Evolutionary conservation across 345 rosid species (phyloP).

Genomic region (Boechera divaricarpa): DNA sequence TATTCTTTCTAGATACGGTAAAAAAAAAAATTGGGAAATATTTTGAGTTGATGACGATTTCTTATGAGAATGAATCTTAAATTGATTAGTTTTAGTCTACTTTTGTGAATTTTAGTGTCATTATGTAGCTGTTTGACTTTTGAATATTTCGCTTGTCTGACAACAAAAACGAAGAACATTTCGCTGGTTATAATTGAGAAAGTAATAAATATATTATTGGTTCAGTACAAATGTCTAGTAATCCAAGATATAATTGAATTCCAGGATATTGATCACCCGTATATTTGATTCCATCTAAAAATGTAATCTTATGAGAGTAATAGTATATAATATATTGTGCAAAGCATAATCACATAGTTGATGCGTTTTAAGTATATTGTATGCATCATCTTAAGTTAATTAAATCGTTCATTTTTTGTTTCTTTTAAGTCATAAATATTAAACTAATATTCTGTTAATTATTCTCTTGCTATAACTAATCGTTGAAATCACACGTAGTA

Average conservation of each 20-base stretch:
- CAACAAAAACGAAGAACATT: not conserved
- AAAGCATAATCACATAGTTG: conserved; percentile 10
- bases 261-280: not conserved
- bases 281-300: not conserved
- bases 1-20: not conserved
- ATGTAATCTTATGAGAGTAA: conserved; percentile 3
- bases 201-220: not conserved
- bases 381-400: not conserved
- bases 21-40: too few relatives aligned
- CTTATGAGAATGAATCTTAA: not conserved
- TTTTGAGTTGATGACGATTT: not conserved
- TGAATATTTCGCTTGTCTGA: conserved; percentile 9
- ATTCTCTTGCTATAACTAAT: not conserved
- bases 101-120: not conserved
- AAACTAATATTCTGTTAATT: not conserved
- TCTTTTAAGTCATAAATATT: not conserved
- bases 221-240: conserved; percentile 3
- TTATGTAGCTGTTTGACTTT: not conserved
- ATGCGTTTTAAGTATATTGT: conserved; percentile 10
- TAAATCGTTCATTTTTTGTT: not conserved
- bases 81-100: not conserved
- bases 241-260: conserved; percentile 1
- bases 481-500: conserved; percentile 27
- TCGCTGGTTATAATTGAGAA: conserved; percentile 7
- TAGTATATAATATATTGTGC: not conserved